Conservation (phyloP, 2,329 filamentous ascomycete genomes). For the Pseudogymnoascus sp. region DNA sequence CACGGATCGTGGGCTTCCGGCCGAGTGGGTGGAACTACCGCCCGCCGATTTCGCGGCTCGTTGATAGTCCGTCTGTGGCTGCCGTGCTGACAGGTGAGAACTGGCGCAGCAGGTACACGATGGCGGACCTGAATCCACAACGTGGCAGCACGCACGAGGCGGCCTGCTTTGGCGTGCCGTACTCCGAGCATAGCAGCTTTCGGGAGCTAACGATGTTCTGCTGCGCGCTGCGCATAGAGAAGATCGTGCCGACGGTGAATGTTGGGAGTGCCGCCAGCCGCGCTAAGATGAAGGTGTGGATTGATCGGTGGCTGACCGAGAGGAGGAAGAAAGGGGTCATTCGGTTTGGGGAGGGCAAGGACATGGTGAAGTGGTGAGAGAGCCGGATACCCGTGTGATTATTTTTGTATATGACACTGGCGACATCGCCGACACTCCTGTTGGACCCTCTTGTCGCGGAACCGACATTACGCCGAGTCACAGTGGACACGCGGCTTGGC, state of each 20-base stretch:
- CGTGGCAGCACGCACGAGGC: constrained; percentile 74
- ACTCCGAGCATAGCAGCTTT: constrained; percentile 93
- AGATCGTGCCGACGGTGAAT: constrained; percentile 90
- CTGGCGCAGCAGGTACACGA: constrained; percentile 69
- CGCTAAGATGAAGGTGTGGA: constrained; percentile 55
- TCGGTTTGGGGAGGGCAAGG: constrained; percentile 22
- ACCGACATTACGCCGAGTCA: not conserved
- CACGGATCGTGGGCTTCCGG: constrained; percentile 78
- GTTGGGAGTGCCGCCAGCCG: constrained; percentile 50
- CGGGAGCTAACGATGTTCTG: constrained; percentile 90
- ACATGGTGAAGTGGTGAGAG: constrained; percentile 22
- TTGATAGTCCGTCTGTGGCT: constrained; percentile 53
- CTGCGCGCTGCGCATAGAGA: constrained; percentile 77
- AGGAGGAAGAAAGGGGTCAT: constrained; percentile 47
- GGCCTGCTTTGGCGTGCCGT: constrained; percentile 88
- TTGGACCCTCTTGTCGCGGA: not conserved
- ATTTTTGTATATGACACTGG: not conserved
- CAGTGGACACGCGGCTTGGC: not conserved
- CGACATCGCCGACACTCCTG: not conserved
- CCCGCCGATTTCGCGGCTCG: constrained; percentile 54
- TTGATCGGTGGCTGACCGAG: constrained; percentile 53
- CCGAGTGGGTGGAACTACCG: constrained; percentile 93
- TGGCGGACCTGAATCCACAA: constrained; percentile 67
- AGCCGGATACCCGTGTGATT: not conserved
- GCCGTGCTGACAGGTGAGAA: constrained; percentile 49